phyloP scores from a whole-genome alignment of 106 monocot species.

The Dendrobium catenatum region DNA sequence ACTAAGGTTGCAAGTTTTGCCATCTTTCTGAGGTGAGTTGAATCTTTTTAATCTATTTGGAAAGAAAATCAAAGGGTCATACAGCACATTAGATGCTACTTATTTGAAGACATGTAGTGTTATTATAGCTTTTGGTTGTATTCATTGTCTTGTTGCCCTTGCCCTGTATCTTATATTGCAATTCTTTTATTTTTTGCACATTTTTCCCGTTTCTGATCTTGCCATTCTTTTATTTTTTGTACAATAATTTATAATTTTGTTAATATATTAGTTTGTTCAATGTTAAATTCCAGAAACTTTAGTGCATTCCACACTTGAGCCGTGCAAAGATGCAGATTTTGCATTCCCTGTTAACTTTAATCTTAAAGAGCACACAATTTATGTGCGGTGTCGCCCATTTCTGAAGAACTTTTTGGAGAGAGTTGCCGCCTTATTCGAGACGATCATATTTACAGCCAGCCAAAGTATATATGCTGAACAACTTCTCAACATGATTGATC shows the following conservation, averaged over 20 bases:
- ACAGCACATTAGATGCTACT: no score
- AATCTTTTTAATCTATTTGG: no score
- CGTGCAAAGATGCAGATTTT: constrained; percentile 77
- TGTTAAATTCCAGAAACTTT: constrained; percentile 60
- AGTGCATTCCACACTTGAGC: constrained; percentile 91
- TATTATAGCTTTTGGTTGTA: not conserved
- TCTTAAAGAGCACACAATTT: constrained; percentile 76
- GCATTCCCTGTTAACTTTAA: constrained; percentile 93
- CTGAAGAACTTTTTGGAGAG: constrained; percentile 80
- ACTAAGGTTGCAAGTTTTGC: no score
- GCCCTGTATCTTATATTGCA: not conserved
- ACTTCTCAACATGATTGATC: constrained; percentile 87
- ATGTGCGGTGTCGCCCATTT: constrained; percentile 85
- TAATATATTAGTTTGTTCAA: not conserved
- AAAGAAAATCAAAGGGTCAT: no score
- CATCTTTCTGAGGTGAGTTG: no score
- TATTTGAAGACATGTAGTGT: no score
- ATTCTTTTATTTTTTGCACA: no score
- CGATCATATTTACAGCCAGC: constrained; percentile 92
- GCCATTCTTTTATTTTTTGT: not conserved
- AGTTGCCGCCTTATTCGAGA: constrained; percentile 77
- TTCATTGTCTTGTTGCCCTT: not conserved
- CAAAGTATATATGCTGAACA: constrained; percentile 97
- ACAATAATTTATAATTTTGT: not conserved
- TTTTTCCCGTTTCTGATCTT: no score